A percentile compares a stretch with the other conserved stretches of the same genome.
These are phyloP conservation scores for Termitomyces sp. DNA, from an alignment of 768 basidiomycete genomes.

Conservation along the genomic window DNA sequence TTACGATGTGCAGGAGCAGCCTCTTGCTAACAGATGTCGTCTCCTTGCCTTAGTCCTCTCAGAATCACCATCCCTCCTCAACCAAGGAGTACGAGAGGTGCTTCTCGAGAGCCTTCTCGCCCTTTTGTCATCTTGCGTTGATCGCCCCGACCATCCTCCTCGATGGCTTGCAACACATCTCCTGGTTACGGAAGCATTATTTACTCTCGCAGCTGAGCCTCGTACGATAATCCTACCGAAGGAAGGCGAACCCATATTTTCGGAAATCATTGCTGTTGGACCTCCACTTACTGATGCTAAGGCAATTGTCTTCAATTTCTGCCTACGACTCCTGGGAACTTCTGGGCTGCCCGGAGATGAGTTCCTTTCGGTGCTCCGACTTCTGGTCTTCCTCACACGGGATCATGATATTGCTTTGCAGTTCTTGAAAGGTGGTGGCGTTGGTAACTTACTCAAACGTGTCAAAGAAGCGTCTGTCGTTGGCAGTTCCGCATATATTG, in stretches of 20 bases:
- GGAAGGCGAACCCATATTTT: slow-evolving; percentile 57
- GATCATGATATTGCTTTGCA: slow-evolving; percentile 58
- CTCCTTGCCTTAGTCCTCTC: slow-evolving; percentile 80
- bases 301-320: slow-evolving; percentile 68
- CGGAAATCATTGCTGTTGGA: slow-evolving; percentile 50
- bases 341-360: slow-evolving; percentile 73
- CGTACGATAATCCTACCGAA: slow-evolving; percentile 59
- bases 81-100: slow-evolving; percentile 44
- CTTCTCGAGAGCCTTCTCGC: slow-evolving; percentile 69
- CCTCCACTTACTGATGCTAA: slow-evolving; percentile 60
- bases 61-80: slow-evolving; percentile 62
- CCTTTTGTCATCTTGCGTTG: slow-evolving; percentile 54
- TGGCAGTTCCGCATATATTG: slow-evolving; percentile 78
- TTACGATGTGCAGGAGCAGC: slow-evolving; percentile 68
- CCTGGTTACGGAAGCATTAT: slow-evolving; percentile 79
- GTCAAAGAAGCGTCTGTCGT: slow-evolving; percentile 56
- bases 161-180: slow-evolving; percentile 87
- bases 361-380: slow-evolving; percentile 71
- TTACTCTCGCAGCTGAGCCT: slow-evolving; percentile 74
- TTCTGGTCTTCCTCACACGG: slow-evolving; percentile 82
- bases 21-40: slow-evolving; percentile 77
- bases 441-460: slow-evolving; percentile 59
- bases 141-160: slow-evolving; percentile 55
- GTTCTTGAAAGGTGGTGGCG: slow-evolving; percentile 65
- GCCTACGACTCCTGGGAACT: slow-evolving; percentile 62